These are phyloP conservation scores for Neoarthrinium moseri DNA, from an alignment of 2,329 filamentous ascomycete genomes.

Conservation along the genomic window DNA sequence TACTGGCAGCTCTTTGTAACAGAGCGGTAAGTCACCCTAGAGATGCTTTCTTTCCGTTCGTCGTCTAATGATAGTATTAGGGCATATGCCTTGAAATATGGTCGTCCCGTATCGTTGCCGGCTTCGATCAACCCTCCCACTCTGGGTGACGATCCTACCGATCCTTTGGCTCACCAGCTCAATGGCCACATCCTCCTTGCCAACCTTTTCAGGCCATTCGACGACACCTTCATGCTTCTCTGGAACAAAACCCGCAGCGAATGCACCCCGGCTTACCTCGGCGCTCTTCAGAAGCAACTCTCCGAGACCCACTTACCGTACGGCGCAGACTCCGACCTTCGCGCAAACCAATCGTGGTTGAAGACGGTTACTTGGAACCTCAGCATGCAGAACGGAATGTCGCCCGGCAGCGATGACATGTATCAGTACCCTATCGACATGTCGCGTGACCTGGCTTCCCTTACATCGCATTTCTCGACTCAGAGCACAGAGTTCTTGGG, in stretches of 20 bases:
- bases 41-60: background rate
- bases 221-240: constrained; percentile 60
- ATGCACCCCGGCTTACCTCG: constrained; percentile 56
- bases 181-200: constrained; percentile 59
- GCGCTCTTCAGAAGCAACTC: constrained; percentile 61
- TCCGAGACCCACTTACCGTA: constrained; percentile 52
- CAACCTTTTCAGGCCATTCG: constrained; percentile 64
- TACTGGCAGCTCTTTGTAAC: constrained; percentile 74
- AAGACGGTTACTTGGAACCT: constrained; percentile 65
- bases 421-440: constrained; percentile 65
- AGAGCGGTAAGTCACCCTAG: constrained; percentile 54
- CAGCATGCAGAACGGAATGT: constrained; percentile 51
- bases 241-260: constrained; percentile 66
- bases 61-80: constrained; percentile 28
- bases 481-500: constrained; percentile 74
- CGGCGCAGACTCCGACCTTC: constrained; percentile 54
- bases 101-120: constrained; percentile 68
- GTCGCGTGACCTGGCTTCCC: constrained; percentile 60
- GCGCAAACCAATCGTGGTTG: constrained; percentile 63
- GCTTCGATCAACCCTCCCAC: constrained; percentile 67
- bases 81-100: constrained; percentile 70
- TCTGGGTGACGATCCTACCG: constrained; percentile 58
- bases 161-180: constrained; percentile 51
- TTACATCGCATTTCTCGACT: constrained; percentile 70
- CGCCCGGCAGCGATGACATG: constrained; percentile 48